These are phyloP conservation scores for Penicillium desertorum DNA, from an alignment of 495 filamentous ascomycete species.

Conservation along the genomic window DNA sequence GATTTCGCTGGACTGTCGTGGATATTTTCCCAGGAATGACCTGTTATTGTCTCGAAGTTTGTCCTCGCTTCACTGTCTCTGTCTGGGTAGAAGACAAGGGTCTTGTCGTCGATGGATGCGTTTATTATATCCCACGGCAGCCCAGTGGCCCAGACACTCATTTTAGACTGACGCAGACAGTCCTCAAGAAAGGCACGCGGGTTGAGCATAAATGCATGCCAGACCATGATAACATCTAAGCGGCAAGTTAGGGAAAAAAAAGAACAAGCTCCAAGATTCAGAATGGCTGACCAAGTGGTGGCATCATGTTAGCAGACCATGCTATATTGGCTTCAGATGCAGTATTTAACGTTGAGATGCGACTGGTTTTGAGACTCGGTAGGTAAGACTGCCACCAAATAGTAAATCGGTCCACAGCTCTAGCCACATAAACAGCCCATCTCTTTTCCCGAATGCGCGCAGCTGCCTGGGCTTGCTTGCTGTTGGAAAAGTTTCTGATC, in stretches of 20 bases:
- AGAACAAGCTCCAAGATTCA: not conserved
- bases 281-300: conserved; percentile 33
- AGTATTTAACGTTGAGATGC: conserved; percentile 11
- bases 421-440: conserved; percentile 73
- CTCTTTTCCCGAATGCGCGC: conserved; percentile 69
- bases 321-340: conserved; percentile 12
- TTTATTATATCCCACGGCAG: conserved; percentile 72
- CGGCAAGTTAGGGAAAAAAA: conserved; percentile 1
- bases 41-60: conserved; percentile 52
- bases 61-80: conserved; percentile 41
- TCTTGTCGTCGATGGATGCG: conserved; percentile 11
- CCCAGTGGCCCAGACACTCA: conserved; percentile 60
- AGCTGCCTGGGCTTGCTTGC: conserved; percentile 1
- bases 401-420: conserved; percentile 72
- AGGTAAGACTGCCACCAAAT: conserved; percentile 60
- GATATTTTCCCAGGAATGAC: conserved; percentile 56
- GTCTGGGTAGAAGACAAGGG: conserved; percentile 61
- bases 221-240: conserved; percentile 83
- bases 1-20: conserved; percentile 49
- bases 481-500: not conserved
- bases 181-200: conserved; percentile 78
- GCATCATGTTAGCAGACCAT: conserved; percentile 28
- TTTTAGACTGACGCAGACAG: conserved; percentile 60
- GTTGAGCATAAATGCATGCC: conserved; percentile 85
- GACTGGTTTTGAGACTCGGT: conserved; percentile 5